Evolutionary conservation across 768 basidiomycete species (phyloP), one percentile per base, ranked within the genome.

Genomic region (Saitozyma podzolica): DNA sequence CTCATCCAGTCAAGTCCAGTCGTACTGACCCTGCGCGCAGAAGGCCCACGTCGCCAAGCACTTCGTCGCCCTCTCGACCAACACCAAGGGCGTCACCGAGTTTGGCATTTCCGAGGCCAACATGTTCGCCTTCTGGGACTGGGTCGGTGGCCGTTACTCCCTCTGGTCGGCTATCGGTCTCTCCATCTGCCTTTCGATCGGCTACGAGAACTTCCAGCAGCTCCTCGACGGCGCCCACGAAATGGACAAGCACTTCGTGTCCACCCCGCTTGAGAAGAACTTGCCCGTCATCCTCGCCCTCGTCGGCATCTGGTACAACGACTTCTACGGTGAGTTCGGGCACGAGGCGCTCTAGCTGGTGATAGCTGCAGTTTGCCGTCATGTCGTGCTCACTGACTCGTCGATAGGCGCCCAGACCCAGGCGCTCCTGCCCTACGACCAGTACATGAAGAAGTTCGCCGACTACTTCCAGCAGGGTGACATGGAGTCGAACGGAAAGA

Each of bases 41-140:
- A 88, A 89, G 81, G 84, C 85, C 1, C 92, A 97, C 81, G 91
- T 98, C 64, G 92, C 95, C 64, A 98, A 97, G 83, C 96, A 99
- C 83, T 99, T 99, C 78, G 94, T 97, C 47, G 96, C 96, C 3
- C 87, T 99, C 61, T 93, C 91, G 74, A 99, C 96, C 61, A 99
- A 99, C 81, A 92, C 92, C 56, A 85, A 88, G 76, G 92, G 90
- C 10, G 96, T 98, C 59, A 90, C 91, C 16, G 86, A 84, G 3
- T 99, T 99, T 75, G 96, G 96, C 48, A 99, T 99, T 75, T 84
- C 88, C 51, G 80, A 87, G 63, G 84, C 85, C 69, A 97, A 97
- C 83, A 99, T 99, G 94, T 99, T 99, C 86, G 88, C 89, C 78
- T 98, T 99, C 86, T 99, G 95, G 95, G 96, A 98, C 81, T 99